These are phyloP conservation scores for Meredithiella fracta DNA, from an alignment of 2,329 filamentous ascomycete species.

Conservation along the genomic window DNA sequence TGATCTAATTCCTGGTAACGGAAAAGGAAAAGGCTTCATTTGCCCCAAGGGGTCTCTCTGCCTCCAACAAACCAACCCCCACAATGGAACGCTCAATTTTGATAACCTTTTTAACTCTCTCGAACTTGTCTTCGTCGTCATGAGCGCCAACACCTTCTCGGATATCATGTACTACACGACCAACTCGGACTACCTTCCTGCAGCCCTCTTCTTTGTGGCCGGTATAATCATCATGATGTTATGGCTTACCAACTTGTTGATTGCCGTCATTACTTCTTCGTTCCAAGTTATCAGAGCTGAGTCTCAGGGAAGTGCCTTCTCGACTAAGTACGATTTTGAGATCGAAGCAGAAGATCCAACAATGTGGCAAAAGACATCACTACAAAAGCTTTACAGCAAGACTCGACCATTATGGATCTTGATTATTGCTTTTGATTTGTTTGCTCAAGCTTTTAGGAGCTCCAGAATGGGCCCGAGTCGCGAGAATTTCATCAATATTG, in stretches of 20 bases:
- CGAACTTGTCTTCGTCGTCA: conserved; percentile 91
- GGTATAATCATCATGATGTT: conserved; percentile 83
- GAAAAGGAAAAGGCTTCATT: conserved; percentile 62
- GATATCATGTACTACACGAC: conserved; percentile 89
- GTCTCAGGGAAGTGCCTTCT: conserved; percentile 80
- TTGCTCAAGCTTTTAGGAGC: conserved; percentile 63
- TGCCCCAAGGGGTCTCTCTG: conserved; percentile 76
- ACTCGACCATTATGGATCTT: conserved; percentile 63
- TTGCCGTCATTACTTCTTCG: conserved; percentile 94
- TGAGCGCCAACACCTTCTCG: conserved; percentile 94
- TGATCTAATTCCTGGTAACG: conserved; percentile 34
- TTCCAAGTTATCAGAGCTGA: conserved; percentile 98
- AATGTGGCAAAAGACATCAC: conserved; percentile 25
- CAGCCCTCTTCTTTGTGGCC: conserved; percentile 59
- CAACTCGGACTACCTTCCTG: conserved; percentile 75
- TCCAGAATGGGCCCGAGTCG: conserved; percentile 51
- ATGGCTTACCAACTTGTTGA: conserved; percentile 87
- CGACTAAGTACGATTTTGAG: conserved; percentile 13
- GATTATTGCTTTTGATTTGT: conserved; percentile 63
- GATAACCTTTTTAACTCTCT: conserved; percentile 87
- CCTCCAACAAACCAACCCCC: conserved; percentile 62
- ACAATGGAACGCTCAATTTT: conserved; percentile 75
- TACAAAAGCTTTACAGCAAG: conserved; percentile 61
- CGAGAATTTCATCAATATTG: conserved; percentile 47
- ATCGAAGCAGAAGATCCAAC: conserved; percentile 47